These are phyloP conservation scores for Cadophora luteo-olivacea DNA, from an alignment of 2,329 filamentous ascomycete genomes.

Conservation along the genomic window DNA sequence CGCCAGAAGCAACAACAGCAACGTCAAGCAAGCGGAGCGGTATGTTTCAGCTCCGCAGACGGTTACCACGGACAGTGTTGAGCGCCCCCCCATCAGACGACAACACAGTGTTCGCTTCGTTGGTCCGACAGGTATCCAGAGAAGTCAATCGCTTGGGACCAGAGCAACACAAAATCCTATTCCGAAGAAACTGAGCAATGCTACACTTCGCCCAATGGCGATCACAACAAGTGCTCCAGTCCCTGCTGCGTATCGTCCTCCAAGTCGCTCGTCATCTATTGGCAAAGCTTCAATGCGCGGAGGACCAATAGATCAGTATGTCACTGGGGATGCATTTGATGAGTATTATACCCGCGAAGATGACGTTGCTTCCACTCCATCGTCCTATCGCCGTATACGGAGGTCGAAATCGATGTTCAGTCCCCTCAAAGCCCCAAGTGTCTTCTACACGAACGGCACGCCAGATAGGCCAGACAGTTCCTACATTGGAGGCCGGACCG, in stretches of 20 bases:
- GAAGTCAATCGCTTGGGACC: constrained; percentile 36
- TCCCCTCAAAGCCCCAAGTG: constrained; percentile 37
- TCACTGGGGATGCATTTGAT: constrained; percentile 48
- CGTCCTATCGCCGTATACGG: constrained; percentile 57
- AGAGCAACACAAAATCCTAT: constrained; percentile 32
- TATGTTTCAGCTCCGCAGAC: constrained; percentile 31
- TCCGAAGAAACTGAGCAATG: constrained; percentile 30
- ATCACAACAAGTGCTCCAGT: constrained; percentile 41
- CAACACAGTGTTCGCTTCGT: constrained; percentile 62
- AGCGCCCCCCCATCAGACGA: constrained; percentile 45
- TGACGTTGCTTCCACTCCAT: constrained; percentile 54
- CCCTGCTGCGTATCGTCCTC: constrained; percentile 41
- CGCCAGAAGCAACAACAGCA: constrained; percentile 29
- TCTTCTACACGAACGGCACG: constrained; percentile 43
- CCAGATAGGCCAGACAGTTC: constrained; percentile 32
- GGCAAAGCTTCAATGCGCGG: constrained; percentile 39
- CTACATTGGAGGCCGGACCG: constrained; percentile 22
- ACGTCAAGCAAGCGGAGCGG: constrained; percentile 21
- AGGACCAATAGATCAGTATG: constrained; percentile 43
- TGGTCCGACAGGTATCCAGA: constrained; percentile 40
- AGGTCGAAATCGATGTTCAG: constrained; percentile 63
- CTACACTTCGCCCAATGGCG: constrained; percentile 37
- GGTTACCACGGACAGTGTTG: constrained; percentile 35
- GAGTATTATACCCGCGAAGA: constrained; percentile 57
- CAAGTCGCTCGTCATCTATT: constrained; percentile 43